These are phyloP conservation scores for Trichoderma semiorbis DNA, from an alignment of 2,329 filamentous ascomycete genomes.

Conservation along the genomic window DNA sequence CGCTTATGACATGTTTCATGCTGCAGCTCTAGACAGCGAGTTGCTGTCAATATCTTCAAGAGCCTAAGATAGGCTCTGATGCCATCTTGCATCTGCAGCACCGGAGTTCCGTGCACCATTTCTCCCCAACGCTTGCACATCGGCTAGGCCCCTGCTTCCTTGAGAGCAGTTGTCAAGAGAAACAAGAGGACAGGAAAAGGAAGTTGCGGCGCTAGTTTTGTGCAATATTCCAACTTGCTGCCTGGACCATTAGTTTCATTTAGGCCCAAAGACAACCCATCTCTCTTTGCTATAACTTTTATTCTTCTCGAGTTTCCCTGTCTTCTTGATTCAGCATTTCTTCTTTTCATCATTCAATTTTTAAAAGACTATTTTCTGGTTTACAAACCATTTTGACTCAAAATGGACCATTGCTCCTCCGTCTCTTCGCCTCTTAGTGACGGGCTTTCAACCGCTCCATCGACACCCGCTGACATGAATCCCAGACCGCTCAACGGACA, in stretches of 20 bases:
- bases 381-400: neutral
- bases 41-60: neutral
- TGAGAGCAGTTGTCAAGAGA: neutral
- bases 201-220: neutral
- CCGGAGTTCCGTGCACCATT: neutral
- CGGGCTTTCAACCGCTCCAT: conserved; percentile 1
- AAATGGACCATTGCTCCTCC: neutral
- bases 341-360: neutral
- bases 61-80: neutral
- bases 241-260: neutral
- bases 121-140: neutral
- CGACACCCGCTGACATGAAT: conserved; percentile 25
- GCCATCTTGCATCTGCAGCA: neutral
- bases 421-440: neutral
- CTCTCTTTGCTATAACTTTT: neutral
- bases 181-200: neutral
- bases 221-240: neutral
- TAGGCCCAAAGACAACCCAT: neutral
- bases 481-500: conserved; percentile 30
- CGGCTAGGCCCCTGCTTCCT: neutral
- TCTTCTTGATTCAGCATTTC: neutral
- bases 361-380: neutral
- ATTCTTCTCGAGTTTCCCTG: neutral
- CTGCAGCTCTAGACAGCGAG: neutral
- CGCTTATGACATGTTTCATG: neutral